Base-by-base conservation (phyloP, 352 stramenopile genomes). In the Globisporangium rhizosaccharum region DNA sequence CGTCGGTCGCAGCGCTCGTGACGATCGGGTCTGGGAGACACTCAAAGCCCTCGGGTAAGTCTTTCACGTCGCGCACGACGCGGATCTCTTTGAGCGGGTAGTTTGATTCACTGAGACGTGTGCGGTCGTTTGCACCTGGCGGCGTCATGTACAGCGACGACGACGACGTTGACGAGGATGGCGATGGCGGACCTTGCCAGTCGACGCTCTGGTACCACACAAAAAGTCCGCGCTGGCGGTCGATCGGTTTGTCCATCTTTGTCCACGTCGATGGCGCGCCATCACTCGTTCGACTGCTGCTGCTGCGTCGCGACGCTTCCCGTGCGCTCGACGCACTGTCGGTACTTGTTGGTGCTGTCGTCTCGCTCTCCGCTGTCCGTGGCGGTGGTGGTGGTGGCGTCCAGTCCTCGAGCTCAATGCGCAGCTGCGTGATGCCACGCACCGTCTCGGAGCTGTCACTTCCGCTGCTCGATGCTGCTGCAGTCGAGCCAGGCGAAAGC, bases 1-100 rank as follows among this genome's bases (percentile, higher is more conserved):
- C 71, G 50, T 20, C 18, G 10, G 62, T 59, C 0, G 46, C 54
- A 23, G 55, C 53, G 20, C 66, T 62, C 17, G 61, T 86, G 46
- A 83, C 48, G 2, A 91, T 71, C 51, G 77, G 79, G 33, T 77
- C 70, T 1, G 64, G 62, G 7, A 92, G 53, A 20, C 57, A 72
- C 54, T 88, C 74, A 51, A 87, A 93, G 28, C 71, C 78, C n/a
- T 87, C 71, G 0, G 83, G 85, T 0, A 92, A 59, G 42, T 90
- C 83, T 23, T 80, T 80, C 2, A 83, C 53, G 49, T 87, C 66
- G 18, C 81, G 74, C 36, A 90, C 80, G 18, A 93, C 83, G 12
- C 79, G 71, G 37, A 95, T 88, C 56, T 95, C 82, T 61, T 92
- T 92, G 25, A 95, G 73, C 8, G 85, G 85, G 63, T 66, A 37